Percentiles rank a stretch among this genome's conserved stretches.
Conservation (phyloP, 2,329 filamentous ascomycete species). For the Diaporthe aspalathi region DNA sequence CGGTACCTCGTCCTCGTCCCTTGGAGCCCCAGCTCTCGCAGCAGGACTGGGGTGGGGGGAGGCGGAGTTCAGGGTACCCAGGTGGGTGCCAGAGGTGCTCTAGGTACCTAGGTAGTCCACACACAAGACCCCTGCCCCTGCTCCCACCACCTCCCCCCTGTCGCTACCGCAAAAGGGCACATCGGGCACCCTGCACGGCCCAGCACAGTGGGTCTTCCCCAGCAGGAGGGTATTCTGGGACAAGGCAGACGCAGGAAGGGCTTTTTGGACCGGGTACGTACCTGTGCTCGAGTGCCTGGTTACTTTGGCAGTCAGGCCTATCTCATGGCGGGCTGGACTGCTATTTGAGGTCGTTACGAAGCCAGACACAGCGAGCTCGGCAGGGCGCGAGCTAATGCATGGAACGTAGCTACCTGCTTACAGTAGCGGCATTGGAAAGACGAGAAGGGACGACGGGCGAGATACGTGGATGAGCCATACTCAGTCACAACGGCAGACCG, state of each 20-base stretch:
- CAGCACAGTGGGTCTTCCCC: slow-evolving; percentile 29
- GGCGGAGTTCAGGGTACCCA: slow-evolving; percentile 25
- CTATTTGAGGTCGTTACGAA: slow-evolving; percentile 33
- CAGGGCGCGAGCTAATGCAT: slow-evolving; percentile 32
- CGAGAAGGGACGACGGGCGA: not conserved
- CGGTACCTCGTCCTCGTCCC: slow-evolving; percentile 12
- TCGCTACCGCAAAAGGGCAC: not conserved
- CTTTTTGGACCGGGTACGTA: slow-evolving; percentile 25
- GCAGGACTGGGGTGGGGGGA: not conserved
- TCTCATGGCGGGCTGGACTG: slow-evolving; percentile 18
- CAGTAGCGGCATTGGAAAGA: slow-evolving; percentile 12
- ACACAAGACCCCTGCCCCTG: not conserved
- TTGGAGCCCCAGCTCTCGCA: slow-evolving; percentile 16
- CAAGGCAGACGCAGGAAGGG: slow-evolving; percentile 25
- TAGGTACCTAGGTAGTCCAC: too few species aligned
- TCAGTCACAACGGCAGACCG: not conserved
- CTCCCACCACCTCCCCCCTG: not conserved
- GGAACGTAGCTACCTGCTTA: slow-evolving; percentile 36
- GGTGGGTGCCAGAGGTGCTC: not conserved
- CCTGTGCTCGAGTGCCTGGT: not conserved
- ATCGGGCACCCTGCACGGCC: slow-evolving; percentile 28
- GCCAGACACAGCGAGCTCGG: slow-evolving; percentile 26
- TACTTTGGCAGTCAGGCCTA: not conserved
- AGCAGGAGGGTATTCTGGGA: slow-evolving; percentile 19
- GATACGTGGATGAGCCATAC: not conserved